Evolutionary conservation across 2,329 filamentous ascomycete species (phyloP).

Genomic region (Dactylellina leptospora): DNA sequence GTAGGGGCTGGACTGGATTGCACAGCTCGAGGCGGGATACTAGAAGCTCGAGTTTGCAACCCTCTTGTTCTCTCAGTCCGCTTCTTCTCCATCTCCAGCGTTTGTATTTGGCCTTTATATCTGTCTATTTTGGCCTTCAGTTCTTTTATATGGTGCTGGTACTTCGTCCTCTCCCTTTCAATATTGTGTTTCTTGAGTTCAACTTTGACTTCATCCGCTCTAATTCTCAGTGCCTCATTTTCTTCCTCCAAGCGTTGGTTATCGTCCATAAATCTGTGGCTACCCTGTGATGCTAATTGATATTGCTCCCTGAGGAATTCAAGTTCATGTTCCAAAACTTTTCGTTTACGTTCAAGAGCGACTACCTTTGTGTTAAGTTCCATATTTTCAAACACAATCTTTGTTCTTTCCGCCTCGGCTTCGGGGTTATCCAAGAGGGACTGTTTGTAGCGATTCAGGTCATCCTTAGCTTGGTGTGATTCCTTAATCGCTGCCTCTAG

Average conservation of each 20-base stretch:
- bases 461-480: slow-evolving; percentile 11
- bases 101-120: slow-evolving; percentile 16
- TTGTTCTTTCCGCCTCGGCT: neutral
- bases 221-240: slow-evolving; percentile 6
- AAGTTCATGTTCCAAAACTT: neutral
- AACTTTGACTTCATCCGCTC: slow-evolving; percentile 31
- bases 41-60: slow-evolving; percentile 29
- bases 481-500: slow-evolving; percentile 20
- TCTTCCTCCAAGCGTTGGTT: slow-evolving; percentile 17
- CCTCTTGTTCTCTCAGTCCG: slow-evolving; percentile 31
- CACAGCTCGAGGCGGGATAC: slow-evolving; percentile 32
- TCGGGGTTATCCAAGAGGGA: slow-evolving; percentile 14
- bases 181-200: slow-evolving; percentile 23
- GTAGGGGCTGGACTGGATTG: slow-evolving; percentile 49
- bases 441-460: slow-evolving; percentile 12
- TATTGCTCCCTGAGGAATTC: slow-evolving; percentile 30
- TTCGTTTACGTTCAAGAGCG: slow-evolving; percentile 8
- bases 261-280: slow-evolving; percentile 2
- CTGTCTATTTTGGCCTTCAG: slow-evolving; percentile 25
- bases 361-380: slow-evolving; percentile 14
- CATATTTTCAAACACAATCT: slow-evolving; percentile 23
- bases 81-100: slow-evolving; percentile 40
- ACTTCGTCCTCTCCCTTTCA: slow-evolving; percentile 30
- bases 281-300: slow-evolving; percentile 10
- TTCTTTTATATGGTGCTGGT: slow-evolving; percentile 24